Evolutionary conservation across 352 stramenopile species (phyloP).

Genomic region (Peronospora farinosa): DNA sequence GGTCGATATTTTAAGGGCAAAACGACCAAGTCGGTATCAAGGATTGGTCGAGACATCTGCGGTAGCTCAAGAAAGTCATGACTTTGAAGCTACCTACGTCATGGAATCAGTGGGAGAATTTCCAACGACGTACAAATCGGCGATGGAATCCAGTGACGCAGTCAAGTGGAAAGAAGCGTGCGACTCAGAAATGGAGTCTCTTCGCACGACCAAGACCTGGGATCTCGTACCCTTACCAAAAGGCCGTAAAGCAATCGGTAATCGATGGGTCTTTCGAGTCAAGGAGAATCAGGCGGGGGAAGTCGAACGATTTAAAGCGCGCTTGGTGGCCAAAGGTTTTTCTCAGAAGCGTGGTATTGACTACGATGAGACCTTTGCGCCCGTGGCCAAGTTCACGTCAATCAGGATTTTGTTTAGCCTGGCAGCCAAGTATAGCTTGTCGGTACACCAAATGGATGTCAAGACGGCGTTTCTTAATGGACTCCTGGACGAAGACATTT

Average conservation of each 20-base stretch:
- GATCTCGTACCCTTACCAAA: conserved; percentile 4
- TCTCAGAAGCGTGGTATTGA: conserved; percentile 27
- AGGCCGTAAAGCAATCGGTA: too few species aligned
- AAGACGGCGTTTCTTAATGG: too few species aligned
- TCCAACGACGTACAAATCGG: too few species aligned
- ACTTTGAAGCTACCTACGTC: too few species aligned
- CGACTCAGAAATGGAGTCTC: too few species aligned
- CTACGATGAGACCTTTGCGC: conserved; percentile 7
- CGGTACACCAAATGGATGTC: too few species aligned
- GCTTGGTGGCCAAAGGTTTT: conserved; percentile 11
- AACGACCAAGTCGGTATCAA: neutral
- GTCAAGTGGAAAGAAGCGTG: too few species aligned
- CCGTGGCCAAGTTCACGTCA: neutral
- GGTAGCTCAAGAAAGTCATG: neutral
- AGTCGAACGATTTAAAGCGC: conserved; percentile 22
- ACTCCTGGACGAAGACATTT: too few species aligned
- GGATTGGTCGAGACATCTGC: neutral
- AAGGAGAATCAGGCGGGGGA: too few species aligned
- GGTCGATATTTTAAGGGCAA: neutral
- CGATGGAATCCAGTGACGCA: too few species aligned
- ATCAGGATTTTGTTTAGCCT: neutral
- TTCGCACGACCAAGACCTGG: neutral
- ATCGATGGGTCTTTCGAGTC: too few species aligned
- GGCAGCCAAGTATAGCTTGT: neutral
- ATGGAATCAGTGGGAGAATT: too few species aligned